Evolutionary conservation across 305 asterid genomes (phyloP).

Genomic region (Fraxinus sp.): DNA sequence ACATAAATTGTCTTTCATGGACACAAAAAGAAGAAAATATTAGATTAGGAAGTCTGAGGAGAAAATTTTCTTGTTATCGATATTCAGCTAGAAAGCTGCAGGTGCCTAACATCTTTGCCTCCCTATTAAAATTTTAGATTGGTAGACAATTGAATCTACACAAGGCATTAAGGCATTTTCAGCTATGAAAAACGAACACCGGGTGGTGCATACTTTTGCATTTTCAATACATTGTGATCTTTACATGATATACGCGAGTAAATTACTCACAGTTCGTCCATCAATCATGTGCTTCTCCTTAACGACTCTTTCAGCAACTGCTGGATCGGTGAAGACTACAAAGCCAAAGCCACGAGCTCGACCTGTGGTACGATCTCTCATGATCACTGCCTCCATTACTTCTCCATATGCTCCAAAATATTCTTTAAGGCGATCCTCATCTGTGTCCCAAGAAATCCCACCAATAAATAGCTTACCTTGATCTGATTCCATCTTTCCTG

Average conservation of each 20-base stretch:
- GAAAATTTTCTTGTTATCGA: background rate
- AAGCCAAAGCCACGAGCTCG: slow-evolving; percentile 64
- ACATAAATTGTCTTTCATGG: background rate
- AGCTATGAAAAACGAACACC: background rate
- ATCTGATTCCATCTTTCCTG: slow-evolving; percentile 46
- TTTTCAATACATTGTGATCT: slow-evolving; percentile 10
- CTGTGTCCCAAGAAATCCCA: slow-evolving; percentile 59
- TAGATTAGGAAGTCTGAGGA: background rate
- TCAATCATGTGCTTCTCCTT: slow-evolving; percentile 51
- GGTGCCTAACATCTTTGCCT: background rate
- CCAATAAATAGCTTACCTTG: slow-evolving; percentile 56
- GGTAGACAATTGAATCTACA: background rate
- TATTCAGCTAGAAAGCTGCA: background rate
- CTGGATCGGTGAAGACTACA: slow-evolving; percentile 48
- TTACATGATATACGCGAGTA: background rate
- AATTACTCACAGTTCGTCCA: slow-evolving; percentile 48
- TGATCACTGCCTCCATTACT: slow-evolving; percentile 50
- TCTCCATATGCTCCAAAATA: slow-evolving; percentile 52
- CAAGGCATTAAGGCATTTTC: background rate
- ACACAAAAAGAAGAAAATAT: background rate
- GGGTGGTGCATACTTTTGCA: background rate
- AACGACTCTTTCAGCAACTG: slow-evolving; percentile 48
- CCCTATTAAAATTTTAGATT: background rate
- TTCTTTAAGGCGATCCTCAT: slow-evolving; percentile 48
- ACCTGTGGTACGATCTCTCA: slow-evolving; percentile 49